Evolutionary conservation across 768 basidiomycete species (phyloP).

Genomic region (Tricholoma sp.): DNA sequence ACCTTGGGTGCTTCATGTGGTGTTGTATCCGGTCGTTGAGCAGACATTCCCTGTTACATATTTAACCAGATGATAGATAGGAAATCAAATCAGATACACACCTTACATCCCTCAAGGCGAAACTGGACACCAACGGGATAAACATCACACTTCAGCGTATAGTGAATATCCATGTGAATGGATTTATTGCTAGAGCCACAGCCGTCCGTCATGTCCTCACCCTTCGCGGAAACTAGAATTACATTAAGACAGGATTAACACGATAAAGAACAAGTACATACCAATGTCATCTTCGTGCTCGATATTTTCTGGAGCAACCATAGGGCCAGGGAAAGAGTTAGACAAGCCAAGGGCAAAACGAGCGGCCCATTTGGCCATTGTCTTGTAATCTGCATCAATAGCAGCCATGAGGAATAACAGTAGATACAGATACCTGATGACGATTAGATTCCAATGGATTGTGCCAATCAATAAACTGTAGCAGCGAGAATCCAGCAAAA

Average conservation of each 20-base stretch:
- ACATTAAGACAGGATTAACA: not conserved
- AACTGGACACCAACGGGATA: slow-evolving; percentile 47
- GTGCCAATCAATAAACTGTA: slow-evolving; percentile 49
- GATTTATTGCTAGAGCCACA: slow-evolving; percentile 42
- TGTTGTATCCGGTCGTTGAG: slow-evolving; percentile 11
- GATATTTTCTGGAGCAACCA: slow-evolving; percentile 34
- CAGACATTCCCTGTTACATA: slow-evolving; percentile 28
- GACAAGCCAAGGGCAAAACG: slow-evolving; percentile 58
- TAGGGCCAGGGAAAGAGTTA: slow-evolving; percentile 54
- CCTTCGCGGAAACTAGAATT: slow-evolving; percentile 21
- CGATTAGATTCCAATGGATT: slow-evolving; percentile 45
- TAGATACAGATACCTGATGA: slow-evolving; percentile 47
- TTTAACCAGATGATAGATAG: not conserved
- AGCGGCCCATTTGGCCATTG: slow-evolving; percentile 61
- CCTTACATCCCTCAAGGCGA: slow-evolving; percentile 45
- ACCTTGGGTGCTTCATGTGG: slow-evolving; percentile 21
- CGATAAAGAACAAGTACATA: slow-evolving; percentile 20
- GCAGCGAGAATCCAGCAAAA: slow-evolving; percentile 25
- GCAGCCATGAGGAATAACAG: not conserved
- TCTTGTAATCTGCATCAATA: slow-evolving; percentile 26
- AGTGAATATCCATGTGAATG: slow-evolving; percentile 28
- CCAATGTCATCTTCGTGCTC: slow-evolving; percentile 42
- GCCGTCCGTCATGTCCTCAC: slow-evolving; percentile 53
- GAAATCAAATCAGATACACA: slow-evolving; percentile 8
- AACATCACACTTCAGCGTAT: slow-evolving; percentile 29